A percentile compares a stretch with the other conserved stretches of the same genome.
Evolutionary conservation across 768 basidiomycete species (phyloP).

Genomic region (Boletus rufocinnamomeus): DNA sequence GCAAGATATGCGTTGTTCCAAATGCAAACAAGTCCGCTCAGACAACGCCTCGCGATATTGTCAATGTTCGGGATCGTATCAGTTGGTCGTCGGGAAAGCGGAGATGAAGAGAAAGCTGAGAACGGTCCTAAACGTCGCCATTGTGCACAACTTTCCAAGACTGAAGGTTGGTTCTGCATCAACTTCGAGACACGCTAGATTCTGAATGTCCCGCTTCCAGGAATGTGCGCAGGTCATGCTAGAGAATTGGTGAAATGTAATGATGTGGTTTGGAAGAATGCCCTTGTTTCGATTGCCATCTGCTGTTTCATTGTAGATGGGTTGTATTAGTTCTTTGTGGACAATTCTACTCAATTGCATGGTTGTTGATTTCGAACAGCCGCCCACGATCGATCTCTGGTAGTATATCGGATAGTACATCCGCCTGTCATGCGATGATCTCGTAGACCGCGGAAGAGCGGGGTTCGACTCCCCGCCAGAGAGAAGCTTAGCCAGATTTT

Average conservation of each 20-base stretch:
- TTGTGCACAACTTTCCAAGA: conserved; percentile 65
- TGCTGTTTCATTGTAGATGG: conserved; percentile 1
- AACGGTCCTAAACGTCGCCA: conserved; percentile 83
- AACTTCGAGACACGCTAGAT: not conserved
- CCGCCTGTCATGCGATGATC: conserved; percentile 42
- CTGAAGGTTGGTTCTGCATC: conserved; percentile 54
- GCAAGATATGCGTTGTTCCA: conserved; percentile 87
- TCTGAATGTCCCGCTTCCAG: conserved; percentile 20
- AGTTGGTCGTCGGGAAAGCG: conserved; percentile 67
- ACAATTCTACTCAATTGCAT: not conserved
- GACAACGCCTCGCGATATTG: conserved; percentile 87
- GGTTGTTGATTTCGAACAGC: not conserved
- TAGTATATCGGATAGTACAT: conserved; percentile 54
- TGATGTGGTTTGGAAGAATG: not conserved
- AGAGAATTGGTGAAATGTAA: conserved; percentile 37
- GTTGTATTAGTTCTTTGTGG: not conserved
- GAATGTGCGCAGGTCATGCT: conserved; percentile 43
- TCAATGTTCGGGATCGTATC: conserved; percentile 84
- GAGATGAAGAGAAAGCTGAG: conserved; percentile 72
- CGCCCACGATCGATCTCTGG: conserved; percentile 30
- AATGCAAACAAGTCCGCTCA: conserved; percentile 88
- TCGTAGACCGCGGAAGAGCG: conserved; percentile 35
- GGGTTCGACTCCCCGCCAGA: conserved; percentile 51
- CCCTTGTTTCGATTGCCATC: not conserved
- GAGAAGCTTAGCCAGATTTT: conserved; percentile 18